A percentile compares a stretch with the other conserved stretches of the same genome.
Conservation (phyloP, 2,329 filamentous ascomycete genomes). For the Verticillium nubilum region DNA sequence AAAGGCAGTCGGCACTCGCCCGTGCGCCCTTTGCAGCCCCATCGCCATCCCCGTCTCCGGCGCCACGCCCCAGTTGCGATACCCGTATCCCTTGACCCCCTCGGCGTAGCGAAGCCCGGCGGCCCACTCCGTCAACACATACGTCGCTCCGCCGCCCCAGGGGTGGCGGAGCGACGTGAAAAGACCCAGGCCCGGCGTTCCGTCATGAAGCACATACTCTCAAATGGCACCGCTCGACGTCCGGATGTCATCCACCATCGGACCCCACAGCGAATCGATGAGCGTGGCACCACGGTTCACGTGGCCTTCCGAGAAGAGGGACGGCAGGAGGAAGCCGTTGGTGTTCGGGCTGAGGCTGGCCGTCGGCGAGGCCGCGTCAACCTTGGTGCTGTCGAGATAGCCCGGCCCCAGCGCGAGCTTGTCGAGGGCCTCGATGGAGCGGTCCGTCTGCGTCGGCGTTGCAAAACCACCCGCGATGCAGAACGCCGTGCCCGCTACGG, state of each 20-base stretch:
- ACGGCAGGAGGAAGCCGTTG: constrained; percentile 34
- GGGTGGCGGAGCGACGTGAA: constrained; percentile 38
- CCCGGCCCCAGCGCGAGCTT: constrained; percentile 10
- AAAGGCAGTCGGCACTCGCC: constrained; percentile 18
- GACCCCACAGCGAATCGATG: constrained; percentile 31
- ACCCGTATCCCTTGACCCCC: constrained; percentile 14
- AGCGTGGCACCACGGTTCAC: constrained; percentile 21
- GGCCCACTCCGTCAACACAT: constrained; percentile 31
- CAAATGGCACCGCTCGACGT: constrained; percentile 34
- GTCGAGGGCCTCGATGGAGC: constrained; percentile 7
- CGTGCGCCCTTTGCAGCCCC: constrained; percentile 18
- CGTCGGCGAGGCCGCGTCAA: constrained; percentile 18
- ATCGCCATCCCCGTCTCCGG: constrained; percentile 18
- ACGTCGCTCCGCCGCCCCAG: constrained; percentile 39
- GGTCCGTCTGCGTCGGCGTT: background rate
- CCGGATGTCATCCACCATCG: constrained; percentile 30
- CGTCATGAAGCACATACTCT: constrained; percentile 35
- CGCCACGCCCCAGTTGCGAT: constrained; percentile 19
- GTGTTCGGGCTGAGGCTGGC: constrained; percentile 40
- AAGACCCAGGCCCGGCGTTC: constrained; percentile 30
- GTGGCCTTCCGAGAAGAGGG: constrained; percentile 22
- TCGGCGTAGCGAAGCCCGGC: constrained; percentile 17
- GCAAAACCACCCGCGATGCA: constrained; percentile 15
- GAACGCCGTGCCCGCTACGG: constrained; percentile 12
- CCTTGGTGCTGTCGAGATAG: constrained; percentile 13